Conservation (phyloP, 2,329 filamentous ascomycete genomes). For the Harringtonia lauricola region DNA sequence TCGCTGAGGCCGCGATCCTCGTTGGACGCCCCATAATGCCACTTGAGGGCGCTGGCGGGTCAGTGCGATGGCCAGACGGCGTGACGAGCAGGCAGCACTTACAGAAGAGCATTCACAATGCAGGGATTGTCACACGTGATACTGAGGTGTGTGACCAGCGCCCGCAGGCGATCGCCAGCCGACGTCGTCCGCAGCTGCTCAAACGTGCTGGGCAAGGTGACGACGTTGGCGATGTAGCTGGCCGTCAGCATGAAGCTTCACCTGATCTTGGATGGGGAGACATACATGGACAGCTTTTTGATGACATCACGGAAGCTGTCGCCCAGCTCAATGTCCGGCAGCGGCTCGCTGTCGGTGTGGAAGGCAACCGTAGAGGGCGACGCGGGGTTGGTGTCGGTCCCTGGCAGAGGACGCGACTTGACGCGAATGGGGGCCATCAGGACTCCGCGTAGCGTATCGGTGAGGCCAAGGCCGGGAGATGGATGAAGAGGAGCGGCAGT, state of each 20-base stretch:
- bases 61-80: neutral
- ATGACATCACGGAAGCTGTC: slow-evolving; percentile 55
- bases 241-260: neutral
- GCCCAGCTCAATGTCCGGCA: slow-evolving; percentile 45
- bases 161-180: slow-evolving; percentile 44
- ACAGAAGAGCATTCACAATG: slow-evolving; percentile 65
- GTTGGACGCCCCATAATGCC: slow-evolving; percentile 55
- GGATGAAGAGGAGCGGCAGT: too few species aligned
- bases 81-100: slow-evolving; percentile 21
- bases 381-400: slow-evolving; percentile 15
- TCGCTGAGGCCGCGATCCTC: slow-evolving; percentile 57
- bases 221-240: slow-evolving; percentile 52
- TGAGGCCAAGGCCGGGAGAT: too few species aligned
- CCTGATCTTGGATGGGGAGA: neutral
- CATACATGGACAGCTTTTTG: slow-evolving; percentile 53
- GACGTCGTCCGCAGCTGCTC: slow-evolving; percentile 61
- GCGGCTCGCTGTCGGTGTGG: slow-evolving; percentile 17
- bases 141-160: slow-evolving; percentile 53
- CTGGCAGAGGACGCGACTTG: slow-evolving; percentile 21
- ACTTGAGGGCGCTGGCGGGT: slow-evolving; percentile 52
- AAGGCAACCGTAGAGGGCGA: slow-evolving; percentile 23
- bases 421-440: slow-evolving; percentile 34
- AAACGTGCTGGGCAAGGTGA: slow-evolving; percentile 57
- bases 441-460: too few species aligned
- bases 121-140: slow-evolving; percentile 54